Percentiles rank a stretch among this genome's conserved stretches.
These are phyloP conservation scores for Ambrosia hybrid DNA, from an alignment of 140 eudicot species.

Conservation along the genomic window DNA sequence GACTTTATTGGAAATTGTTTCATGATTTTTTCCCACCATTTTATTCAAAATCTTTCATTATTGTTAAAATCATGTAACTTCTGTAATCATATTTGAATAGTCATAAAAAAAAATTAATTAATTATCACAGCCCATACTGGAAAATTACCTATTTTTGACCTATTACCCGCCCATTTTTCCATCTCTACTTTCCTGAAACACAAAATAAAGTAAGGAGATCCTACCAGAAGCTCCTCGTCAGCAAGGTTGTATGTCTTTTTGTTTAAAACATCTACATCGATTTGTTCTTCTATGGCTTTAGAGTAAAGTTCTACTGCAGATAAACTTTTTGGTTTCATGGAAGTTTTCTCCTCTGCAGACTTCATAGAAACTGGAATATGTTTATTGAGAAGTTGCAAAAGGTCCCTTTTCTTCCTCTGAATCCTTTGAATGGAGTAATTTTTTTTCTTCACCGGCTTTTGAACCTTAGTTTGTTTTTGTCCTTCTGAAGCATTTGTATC, in stretches of 20 bases:
- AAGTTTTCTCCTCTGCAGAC: conserved; percentile 37
- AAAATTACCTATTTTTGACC: background rate
- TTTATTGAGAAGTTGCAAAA: conserved; percentile 68
- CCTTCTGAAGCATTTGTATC: conserved; percentile 49
- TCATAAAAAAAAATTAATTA: too few relatives aligned
- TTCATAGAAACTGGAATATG: conserved; percentile 42
- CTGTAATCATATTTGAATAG: background rate
- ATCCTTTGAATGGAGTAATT: conserved; percentile 49
- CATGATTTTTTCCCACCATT: background rate
- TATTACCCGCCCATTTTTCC: background rate
- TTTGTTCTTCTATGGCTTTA: conserved; percentile 57
- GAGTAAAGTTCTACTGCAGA: conserved; percentile 64
- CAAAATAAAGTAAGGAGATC: conserved; percentile 26
- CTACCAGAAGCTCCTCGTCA: conserved; percentile 78
- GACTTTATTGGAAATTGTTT: too few relatives aligned
- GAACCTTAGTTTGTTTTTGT: conserved; percentile 61
- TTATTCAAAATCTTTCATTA: background rate
- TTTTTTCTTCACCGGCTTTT: conserved; percentile 49
- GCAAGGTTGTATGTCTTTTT: conserved; percentile 54
- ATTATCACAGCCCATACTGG: background rate
- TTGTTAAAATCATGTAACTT: background rate
- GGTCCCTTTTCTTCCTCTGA: conserved; percentile 85
- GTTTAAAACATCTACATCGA: conserved; percentile 44
- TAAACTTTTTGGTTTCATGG: conserved; percentile 48
- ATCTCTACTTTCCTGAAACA: conserved; percentile 20